Evolutionary conservation across 1,284 basidiomycete species (phyloP), one percentile per base, ranked within the genome.

Genomic region (Rhodotorula mucilaginosa): DNA sequence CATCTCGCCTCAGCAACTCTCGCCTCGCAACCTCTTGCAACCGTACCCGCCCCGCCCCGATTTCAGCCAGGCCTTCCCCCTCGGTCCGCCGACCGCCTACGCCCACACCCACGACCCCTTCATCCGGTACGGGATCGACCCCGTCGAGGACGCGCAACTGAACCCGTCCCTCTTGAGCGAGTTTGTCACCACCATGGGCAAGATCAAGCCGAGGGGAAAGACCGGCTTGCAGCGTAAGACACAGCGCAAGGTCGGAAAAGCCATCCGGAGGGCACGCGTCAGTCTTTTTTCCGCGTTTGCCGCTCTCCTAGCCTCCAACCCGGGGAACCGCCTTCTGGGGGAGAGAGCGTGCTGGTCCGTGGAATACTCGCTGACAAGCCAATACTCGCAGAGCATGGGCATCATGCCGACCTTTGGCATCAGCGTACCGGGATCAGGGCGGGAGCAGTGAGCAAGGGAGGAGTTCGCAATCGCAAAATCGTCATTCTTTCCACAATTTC

Each of bases 101-200:
- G 71, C 69, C 15, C 61, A 48, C 44, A 68, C 65, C 23, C 71
- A 70, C n/a, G 93, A 96, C 81, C 80, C 87, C 23, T 89, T 84
- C 82, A 82, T 70, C 2, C 58, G 67, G 26, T 69, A 71, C 64
- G 68, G 67, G 7, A 26, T 76, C 47, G 68, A 72, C 51, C 73
- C 75, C 23, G 56, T 74, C 31, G 39, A 46, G 16, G 62, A 64
- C 16, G 39, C 62, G 23, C 48, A 19, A 19, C 84, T 83, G 74
- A 96, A 97, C 81, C 85, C 88, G 1, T 78, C 81, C 18, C 84
- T 97, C 39, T 83, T 93, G 56, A 82, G 84, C n/a, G 76, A 83
- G 18, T 97, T 87, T 80, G 82, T 93, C 68, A 86, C 90, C 10
- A 87, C 88, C 46, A 91, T 97, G 88, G 95, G 93, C 67, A 92